phyloP scores from a whole-genome alignment of 768 basidiomycete species.

The Trametopsis cervina region DNA sequence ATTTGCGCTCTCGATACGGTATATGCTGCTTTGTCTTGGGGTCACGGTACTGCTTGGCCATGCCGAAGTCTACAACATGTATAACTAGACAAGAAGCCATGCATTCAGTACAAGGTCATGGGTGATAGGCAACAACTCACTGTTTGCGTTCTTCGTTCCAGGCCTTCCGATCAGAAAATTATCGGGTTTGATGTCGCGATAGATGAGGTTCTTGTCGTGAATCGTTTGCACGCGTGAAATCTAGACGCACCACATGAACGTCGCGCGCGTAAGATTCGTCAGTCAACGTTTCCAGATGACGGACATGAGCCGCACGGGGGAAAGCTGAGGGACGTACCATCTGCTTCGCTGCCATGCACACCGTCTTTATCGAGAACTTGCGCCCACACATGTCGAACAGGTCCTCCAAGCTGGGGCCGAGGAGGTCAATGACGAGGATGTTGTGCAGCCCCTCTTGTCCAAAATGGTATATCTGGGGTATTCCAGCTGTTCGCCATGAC shows the following conservation, averaged over 20 bases:
- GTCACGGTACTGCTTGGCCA: conserved; percentile 99
- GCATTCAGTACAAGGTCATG: background rate
- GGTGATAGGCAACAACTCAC: conserved; percentile 32
- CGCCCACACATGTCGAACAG: conserved; percentile 99
- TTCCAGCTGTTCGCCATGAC: conserved; percentile 58
- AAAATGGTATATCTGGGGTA: conserved; percentile 99
- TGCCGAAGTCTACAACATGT: conserved; percentile 97
- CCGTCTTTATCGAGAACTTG: conserved; percentile 97
- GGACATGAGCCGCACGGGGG: background rate
- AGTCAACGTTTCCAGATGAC: background rate
- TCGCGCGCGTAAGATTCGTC: conserved; percentile 8
- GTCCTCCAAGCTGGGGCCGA: conserved; percentile 95
- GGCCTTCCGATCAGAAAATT: conserved; percentile 97
- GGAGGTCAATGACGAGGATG: conserved; percentile 95
- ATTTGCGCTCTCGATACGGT: conserved; percentile 97
- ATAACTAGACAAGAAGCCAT: conserved; percentile 42
- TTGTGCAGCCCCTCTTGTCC: conserved; percentile 99
- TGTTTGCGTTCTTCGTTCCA: conserved; percentile 81
- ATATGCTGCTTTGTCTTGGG: conserved; percentile 99
- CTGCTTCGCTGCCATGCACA: conserved; percentile 97
- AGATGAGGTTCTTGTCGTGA: conserved; percentile 99
- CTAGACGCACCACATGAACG: conserved; percentile 45
- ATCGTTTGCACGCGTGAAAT: conserved; percentile 94
- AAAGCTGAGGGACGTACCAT: conserved; percentile 52
- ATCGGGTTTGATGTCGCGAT: conserved; percentile 99